A percentile compares a stretch with the other conserved stretches of the same genome.
Evolutionary conservation across 2,329 filamentous ascomycete genomes (phyloP).

Genomic region (Alternaria arbusti): DNA sequence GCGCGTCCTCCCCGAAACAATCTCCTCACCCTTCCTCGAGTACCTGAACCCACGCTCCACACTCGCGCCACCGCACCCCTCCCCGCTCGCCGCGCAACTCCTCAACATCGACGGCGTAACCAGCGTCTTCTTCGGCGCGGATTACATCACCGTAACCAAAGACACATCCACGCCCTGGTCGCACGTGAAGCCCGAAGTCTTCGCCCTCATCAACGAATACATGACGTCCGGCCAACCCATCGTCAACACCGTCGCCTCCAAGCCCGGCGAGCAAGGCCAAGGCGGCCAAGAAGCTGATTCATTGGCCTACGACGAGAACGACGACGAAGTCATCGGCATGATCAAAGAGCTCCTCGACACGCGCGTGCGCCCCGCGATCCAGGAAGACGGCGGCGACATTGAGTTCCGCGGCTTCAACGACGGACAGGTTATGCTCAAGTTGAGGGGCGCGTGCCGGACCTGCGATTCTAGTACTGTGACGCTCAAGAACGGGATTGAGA

Average conservation of each 20-base stretch:
- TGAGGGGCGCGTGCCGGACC: constrained; percentile 90
- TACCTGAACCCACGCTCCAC: constrained; percentile 90
- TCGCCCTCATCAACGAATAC: constrained; percentile 91
- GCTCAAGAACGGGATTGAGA: constrained; percentile 96
- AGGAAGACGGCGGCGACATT: constrained; percentile 97
- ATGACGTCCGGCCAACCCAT: constrained; percentile 83
- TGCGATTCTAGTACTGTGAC: constrained; percentile 98
- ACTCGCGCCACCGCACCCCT: constrained; percentile 85
- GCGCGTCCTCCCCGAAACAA: constrained; percentile 75
- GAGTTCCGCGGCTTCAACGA: constrained; percentile 90
- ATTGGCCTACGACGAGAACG: constrained; percentile 84
- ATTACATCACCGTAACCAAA: constrained; percentile 98
- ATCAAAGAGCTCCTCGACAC: constrained; percentile 98
- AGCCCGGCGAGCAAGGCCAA: constrained; percentile 58
- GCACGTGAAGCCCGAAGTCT: constrained; percentile 93
- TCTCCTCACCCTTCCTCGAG: constrained; percentile 83
- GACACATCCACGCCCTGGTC: constrained; percentile 87
- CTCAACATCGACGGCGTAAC: constrained; percentile 96
- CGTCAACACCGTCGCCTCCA: constrained; percentile 73
- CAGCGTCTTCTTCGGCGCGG: constrained; percentile 88
- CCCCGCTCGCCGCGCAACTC: constrained; percentile 85
- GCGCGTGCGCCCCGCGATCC: constrained; percentile 90
- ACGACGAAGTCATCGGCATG: constrained; percentile 95
- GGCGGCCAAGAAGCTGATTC: constrained; percentile 67
- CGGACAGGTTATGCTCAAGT: constrained; percentile 83